Evolutionary conservation across 2,329 filamentous ascomycete species (phyloP), one percentile per base, ranked within the genome.

Genomic region (Trichoderma koningiopsis): DNA sequence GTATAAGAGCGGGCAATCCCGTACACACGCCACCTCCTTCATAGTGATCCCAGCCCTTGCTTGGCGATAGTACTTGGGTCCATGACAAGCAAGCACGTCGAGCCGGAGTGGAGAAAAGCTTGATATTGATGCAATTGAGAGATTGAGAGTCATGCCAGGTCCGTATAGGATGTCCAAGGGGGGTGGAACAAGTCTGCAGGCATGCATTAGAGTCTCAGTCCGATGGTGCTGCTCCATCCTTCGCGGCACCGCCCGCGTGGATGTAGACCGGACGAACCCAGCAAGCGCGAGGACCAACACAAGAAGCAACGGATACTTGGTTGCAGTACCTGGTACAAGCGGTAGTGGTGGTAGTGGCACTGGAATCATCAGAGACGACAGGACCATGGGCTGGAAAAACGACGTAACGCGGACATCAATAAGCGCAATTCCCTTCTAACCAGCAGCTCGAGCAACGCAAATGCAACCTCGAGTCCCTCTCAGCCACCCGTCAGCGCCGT

Each of bases 201-300:
- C 33, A 62, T 57, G 29, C 27, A 35, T 11, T 1, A 33, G 22
- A 49, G 59, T 35, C 40, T 55, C 37, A 43, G 35, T 43, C 47
- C 55, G 43, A 65, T 60, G 60, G 16, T 37, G 58, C 43, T 69
- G 68, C 35, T 27, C 68, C 55, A 58, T 31, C 53, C 37, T 58
- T 31, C 40, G 27, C 56, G 68, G 60, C 60, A 60, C 67, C 68
- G 53, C 68, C 55, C 68, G 61, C 61, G 19, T 14, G 60, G 55
- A 24, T 35, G 53, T 53, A 4, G 60, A 63, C 49, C 52, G 16
- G n/a, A 56, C 35, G 49, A 19, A 62, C 33, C 27, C 14, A 35
- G 37, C 24, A 62, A 31, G 55, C 29, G n/a, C 19, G 29, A 65
- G 60, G 68, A 55, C 68, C 68, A 69, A 65, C 68, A 59, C 53